Evolutionary conservation across 164 flowering plant species (phyloP), one percentile per base, ranked within the genome.

Genomic region (Nelumbo lutea): DNA sequence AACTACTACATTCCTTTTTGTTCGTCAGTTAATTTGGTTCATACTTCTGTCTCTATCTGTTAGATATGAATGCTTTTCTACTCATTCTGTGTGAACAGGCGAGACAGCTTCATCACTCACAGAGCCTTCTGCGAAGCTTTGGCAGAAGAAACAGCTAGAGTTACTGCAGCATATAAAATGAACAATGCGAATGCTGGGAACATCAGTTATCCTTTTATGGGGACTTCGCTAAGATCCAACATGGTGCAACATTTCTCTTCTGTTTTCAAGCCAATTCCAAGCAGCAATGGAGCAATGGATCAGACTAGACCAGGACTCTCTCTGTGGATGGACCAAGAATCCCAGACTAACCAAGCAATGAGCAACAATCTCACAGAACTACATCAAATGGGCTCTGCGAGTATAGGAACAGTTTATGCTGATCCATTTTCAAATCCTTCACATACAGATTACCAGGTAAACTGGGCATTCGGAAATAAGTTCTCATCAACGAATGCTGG

Each of bases 41-140:
- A 13, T 1, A 0, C 6, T 66, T 0, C 48, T 40, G 11, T 9
- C 27, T 27, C 27, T 27, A 27, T 27, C 27, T 27, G 9, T 39
- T 5, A 9, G n/a, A 13, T n/a, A 1, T 46, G 8, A 42, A 2
- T 59, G 50, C 11, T 61, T 62, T 50, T 70, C 27, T 10, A 27
- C 27, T 6, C 9, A 62, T 42, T 45, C 42, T 13, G 9, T 58
- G 43, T 10, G 57, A 70, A 72, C 86, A 92, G 96, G 88, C 71
- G 92, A 64, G 98, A 92, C 62, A 92, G 96, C 80, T 92, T 90
- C 80, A 79, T 88, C 62, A 92, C 98, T 0, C 98, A 92, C 61
- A 79, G 98, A 73, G 98, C 98, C n/a, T 92, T 90, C 76, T 92
- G 94, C 59, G 98, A 90, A 63, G 98, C 96, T 53, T 73, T 92